Conservation (phyloP, 192 early-diverging fungal genomes). For the Rhizophagus prolifer region DNA sequence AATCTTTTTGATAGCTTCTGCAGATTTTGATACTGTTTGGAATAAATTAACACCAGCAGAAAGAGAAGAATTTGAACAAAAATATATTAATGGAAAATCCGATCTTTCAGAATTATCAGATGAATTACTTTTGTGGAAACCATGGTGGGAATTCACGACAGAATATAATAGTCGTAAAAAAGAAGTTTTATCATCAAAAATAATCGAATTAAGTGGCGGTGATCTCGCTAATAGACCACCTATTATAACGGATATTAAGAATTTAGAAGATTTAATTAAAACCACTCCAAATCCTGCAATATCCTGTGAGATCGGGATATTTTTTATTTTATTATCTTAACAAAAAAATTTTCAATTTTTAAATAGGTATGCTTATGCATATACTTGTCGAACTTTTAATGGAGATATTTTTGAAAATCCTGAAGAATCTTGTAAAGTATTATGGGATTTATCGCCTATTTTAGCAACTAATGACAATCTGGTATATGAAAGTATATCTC, state of each 20-base stretch:
- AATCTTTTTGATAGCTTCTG: constrained; percentile 42
- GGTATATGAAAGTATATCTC: constrained; percentile 18
- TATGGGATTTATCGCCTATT: constrained; percentile 26
- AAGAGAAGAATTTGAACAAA: constrained; percentile 48
- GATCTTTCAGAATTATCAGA: not conserved
- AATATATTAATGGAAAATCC: constrained; percentile 17
- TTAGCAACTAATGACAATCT: not conserved
- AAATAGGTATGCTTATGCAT: constrained; percentile 21
- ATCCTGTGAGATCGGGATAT: not conserved
- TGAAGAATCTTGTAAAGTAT: not conserved
- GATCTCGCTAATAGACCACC: not conserved
- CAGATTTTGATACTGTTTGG: constrained; percentile 49
- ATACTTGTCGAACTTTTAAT: constrained; percentile 25
- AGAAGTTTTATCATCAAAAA: not conserved
- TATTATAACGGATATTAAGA: constrained; percentile 11
- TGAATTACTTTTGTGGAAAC: constrained; percentile 27
- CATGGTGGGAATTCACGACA: constrained; percentile 21
- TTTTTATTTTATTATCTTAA: not conserved
- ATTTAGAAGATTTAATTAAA: constrained; percentile 21
- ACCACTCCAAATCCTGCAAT: constrained; percentile 23
- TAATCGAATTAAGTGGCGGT: not conserved
- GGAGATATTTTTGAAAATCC: constrained; percentile 15
- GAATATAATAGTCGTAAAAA: not conserved
- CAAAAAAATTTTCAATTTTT: not conserved
- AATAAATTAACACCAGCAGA: constrained; percentile 46